Evolutionary conservation across 306 rosid species (phyloP).

Genomic region (Rosa persica): DNA sequence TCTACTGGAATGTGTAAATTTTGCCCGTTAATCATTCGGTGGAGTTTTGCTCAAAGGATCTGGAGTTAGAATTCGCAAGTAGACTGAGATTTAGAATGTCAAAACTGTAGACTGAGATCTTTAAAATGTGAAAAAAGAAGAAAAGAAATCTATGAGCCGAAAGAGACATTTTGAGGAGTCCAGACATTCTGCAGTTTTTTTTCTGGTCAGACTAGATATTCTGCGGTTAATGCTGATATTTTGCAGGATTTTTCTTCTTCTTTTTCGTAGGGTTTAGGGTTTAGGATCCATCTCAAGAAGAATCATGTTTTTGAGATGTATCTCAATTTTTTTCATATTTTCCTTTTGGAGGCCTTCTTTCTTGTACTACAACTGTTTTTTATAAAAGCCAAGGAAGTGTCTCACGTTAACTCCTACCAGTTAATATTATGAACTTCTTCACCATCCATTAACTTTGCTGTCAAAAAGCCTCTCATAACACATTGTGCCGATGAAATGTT

Average conservation of each 20-base stretch:
- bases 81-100: slow-evolving; percentile 36
- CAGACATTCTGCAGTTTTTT: not conserved
- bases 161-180: slow-evolving; percentile 5
- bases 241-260: not conserved
- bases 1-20: slow-evolving; percentile 45
- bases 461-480: not conserved
- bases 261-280: not conserved
- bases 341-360: not conserved
- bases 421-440: too few species aligned
- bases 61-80: slow-evolving; percentile 28
- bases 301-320: not conserved
- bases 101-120: slow-evolving; percentile 10
- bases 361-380: not conserved
- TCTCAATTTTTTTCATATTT: not conserved
- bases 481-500: too few species aligned
- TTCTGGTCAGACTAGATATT: not conserved
- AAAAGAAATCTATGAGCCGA: not conserved
- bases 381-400: not conserved
- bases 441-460: not conserved
- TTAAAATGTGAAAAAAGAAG: not conserved
- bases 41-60: slow-evolving; percentile 14
- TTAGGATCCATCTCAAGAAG: not conserved
- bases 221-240: slow-evolving; percentile 9
- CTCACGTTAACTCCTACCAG: not conserved
- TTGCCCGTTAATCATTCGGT: slow-evolving; percentile 28